Evolutionary conservation across 345 rosid species (phyloP).

Genomic region (Leavenworthia alabamica): DNA sequence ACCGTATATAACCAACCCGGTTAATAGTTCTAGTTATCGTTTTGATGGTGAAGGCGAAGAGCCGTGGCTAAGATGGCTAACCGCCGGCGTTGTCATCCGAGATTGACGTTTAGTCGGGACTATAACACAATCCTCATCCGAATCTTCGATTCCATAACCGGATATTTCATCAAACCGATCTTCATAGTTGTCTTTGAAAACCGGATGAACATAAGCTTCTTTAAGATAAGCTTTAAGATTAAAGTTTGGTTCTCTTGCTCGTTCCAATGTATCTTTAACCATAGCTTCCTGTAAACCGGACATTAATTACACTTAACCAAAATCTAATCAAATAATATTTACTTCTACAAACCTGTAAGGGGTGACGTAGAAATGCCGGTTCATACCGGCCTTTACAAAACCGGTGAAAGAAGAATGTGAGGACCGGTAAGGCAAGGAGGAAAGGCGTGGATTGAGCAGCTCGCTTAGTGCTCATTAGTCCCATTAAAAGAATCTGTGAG

Average conservation of each 20-base stretch:
- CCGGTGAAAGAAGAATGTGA: constrained; percentile 65
- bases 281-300: constrained; percentile 66
- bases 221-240: constrained; percentile 67
- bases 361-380: constrained; percentile 64
- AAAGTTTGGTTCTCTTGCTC: constrained; percentile 64
- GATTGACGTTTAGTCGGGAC: constrained; percentile 75
- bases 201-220: constrained; percentile 72
- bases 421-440: constrained; percentile 63
- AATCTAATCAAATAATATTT: not conserved
- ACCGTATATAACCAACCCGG: constrained; percentile 16
- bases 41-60: constrained; percentile 31
- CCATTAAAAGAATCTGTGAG: constrained; percentile 73
- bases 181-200: constrained; percentile 42
- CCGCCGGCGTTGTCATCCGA: constrained; percentile 41
- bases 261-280: constrained; percentile 86
- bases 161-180: constrained; percentile 38
- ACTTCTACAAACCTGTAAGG: constrained; percentile 56
- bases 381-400: constrained; percentile 79
- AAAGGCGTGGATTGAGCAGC: constrained; percentile 69
- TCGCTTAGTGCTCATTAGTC: constrained; percentile 59
- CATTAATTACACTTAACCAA: not conserved
- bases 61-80: constrained; percentile 37
- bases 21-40: not conserved
- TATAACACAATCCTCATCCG: constrained; percentile 48
- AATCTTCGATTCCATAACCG: constrained; percentile 8